Conservation (phyloP, 176 grass and related monocot genomes). For the Cymbopogon citratus region DNA sequence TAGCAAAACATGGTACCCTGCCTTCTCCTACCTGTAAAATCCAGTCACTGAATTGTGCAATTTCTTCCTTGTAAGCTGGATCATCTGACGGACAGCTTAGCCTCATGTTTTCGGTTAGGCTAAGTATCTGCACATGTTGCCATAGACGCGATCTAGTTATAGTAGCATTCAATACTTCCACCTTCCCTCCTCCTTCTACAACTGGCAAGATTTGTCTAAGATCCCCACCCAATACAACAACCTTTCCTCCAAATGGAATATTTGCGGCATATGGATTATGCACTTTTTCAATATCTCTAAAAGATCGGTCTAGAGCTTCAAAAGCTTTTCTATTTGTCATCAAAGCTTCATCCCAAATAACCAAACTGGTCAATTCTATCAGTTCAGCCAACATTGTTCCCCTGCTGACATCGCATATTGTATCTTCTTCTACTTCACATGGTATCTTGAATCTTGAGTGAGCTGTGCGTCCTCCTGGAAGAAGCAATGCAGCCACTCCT, state of each 20-base stretch:
- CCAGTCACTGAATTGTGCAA: not conserved
- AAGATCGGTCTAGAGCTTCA: not conserved
- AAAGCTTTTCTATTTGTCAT: not conserved
- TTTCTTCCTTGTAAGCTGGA: no score
- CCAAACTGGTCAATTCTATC: not conserved
- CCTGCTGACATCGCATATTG: not conserved
- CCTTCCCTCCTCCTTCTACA: no score
- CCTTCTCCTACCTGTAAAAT: no score
- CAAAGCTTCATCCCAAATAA: not conserved
- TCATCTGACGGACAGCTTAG: no score
- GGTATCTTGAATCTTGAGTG: conserved; percentile 30
- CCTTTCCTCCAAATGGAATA: no score
- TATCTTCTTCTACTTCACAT: not conserved
- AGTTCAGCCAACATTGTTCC: not conserved
- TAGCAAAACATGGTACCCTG: not conserved
- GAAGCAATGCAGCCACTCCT: not conserved
- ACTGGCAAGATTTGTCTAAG: no score
- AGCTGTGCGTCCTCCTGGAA: not conserved
- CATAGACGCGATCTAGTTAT: no score
- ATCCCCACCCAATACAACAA: no score
- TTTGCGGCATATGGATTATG: no score
- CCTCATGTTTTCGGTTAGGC: no score
- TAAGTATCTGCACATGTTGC: no score
- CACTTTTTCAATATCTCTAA: fast-evolving
- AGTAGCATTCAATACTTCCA: fast-evolving